Conservation (phyloP, 2,329 filamentous ascomycete species). For the Aspergillus sp. region DNA sequence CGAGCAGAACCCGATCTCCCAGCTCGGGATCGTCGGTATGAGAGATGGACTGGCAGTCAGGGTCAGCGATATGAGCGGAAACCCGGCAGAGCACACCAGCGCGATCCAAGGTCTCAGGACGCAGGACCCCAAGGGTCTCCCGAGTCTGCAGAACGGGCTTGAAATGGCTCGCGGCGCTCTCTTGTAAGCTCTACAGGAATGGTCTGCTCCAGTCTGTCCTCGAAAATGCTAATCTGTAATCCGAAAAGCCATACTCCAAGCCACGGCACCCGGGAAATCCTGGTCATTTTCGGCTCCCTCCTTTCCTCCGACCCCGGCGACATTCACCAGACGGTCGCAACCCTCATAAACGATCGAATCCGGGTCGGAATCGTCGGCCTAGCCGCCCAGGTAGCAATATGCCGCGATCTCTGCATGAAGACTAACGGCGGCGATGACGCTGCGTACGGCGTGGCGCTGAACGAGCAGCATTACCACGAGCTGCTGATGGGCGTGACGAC, state of each 20-base stretch:
- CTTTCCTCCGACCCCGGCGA: slow-evolving; percentile 88
- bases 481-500: slow-evolving; percentile 83
- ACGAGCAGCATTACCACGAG: slow-evolving; percentile 80
- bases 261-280: slow-evolving; percentile 85
- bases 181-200: slow-evolving; percentile 47
- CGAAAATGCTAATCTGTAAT: background rate
- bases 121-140: slow-evolving; percentile 62
- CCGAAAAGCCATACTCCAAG: slow-evolving; percentile 66
- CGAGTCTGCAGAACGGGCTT: slow-evolving; percentile 84
- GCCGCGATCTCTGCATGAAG: slow-evolving; percentile 73
- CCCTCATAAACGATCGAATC: slow-evolving; percentile 71
- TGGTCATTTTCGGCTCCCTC: slow-evolving; percentile 85
- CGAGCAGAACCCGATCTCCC: slow-evolving; percentile 96
- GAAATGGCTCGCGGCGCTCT: slow-evolving; percentile 89
- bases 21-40: slow-evolving; percentile 88
- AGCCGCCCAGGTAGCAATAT: slow-evolving; percentile 85
- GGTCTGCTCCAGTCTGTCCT: background rate
- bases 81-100: slow-evolving; percentile 77
- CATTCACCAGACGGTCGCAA: slow-evolving; percentile 79
- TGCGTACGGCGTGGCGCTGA: slow-evolving; percentile 73
- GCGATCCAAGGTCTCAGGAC: slow-evolving; percentile 59
- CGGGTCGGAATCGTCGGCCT: slow-evolving; percentile 83
- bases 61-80: slow-evolving; percentile 83
- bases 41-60: slow-evolving; percentile 78
- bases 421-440: slow-evolving; percentile 68